These are phyloP conservation scores for Calonectria montana DNA, from an alignment of 2,329 filamentous ascomycete genomes.

Conservation along the genomic window DNA sequence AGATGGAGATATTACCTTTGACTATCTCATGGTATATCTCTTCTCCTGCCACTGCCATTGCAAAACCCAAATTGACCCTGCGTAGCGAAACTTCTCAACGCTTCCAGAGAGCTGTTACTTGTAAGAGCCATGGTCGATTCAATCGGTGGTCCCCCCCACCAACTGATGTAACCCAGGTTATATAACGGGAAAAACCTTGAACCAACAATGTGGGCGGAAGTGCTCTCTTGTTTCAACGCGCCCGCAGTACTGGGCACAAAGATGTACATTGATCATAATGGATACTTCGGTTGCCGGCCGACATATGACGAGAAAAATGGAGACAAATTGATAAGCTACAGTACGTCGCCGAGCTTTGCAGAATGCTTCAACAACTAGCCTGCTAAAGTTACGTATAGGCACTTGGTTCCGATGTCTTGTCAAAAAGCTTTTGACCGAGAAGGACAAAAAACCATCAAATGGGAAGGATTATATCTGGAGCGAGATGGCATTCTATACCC, in stretches of 20 bases:
- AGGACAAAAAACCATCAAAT: neutral
- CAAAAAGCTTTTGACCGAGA: neutral
- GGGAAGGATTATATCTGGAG: neutral
- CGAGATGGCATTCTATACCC: constrained; percentile 11
- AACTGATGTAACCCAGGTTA: neutral
- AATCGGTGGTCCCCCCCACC: too few species aligned
- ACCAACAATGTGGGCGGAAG: neutral
- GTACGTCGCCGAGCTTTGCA: neutral
- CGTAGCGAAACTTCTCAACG: neutral
- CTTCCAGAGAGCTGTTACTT: neutral
- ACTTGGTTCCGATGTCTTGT: constrained; percentile 11
- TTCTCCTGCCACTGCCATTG: too few species aligned
- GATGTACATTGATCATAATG: constrained; percentile 2
- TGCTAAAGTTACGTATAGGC: neutral
- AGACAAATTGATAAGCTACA: neutral
- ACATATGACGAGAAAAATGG: neutral
- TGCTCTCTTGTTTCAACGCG: neutral
- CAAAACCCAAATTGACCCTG: neutral
- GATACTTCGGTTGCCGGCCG: constrained; percentile 16
- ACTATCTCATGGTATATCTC: neutral
- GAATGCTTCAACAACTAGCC: too few species aligned
- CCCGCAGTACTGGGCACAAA: neutral
- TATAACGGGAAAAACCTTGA: neutral
- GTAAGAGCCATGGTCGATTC: neutral
- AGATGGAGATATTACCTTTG: neutral